Evolutionary conservation across 352 stramenopile genomes (phyloP), one percentile per base, ranked within the genome.

Genomic region (Phytophthora colocasiae): DNA sequence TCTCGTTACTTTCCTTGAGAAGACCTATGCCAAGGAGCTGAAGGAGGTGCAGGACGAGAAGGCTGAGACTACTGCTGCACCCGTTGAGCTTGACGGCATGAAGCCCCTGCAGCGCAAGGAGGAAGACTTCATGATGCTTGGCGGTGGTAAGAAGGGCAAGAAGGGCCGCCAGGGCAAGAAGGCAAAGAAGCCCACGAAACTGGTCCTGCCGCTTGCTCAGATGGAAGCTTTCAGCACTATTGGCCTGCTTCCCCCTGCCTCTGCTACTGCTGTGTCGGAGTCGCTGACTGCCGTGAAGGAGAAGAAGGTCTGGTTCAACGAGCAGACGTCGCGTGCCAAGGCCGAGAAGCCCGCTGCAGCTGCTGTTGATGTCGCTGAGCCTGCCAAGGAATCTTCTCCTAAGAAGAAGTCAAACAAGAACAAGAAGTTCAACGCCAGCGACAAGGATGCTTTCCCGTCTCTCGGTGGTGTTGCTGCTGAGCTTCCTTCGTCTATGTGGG

Each of bases 281-380:
- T 96, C 92, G 26, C 87, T 99, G 68, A 81, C 92, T 53, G 96
- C 92, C 56, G 91, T 99, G 26, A 97, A 97, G 73, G 92, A 89
- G n/a, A 98, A 98, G 90, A 99, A 99, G 80, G 68, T 86, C 26
- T 96, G 83, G 86, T 96, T 92, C 62, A 75, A 75, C 29, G 77
- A 77, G 63, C 85, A 96, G 75, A 92, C 81, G 31, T 65, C 77
- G 40, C 82, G 76, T 29, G 61, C 72, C 7, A 81, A 76, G 56
- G 47, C 63, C 10, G 78, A 80, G n/a, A 78, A 83, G 67, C 41
- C 69, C 8, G 15, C 41, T n/a, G 67, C 65, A n/a, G 36, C 45
- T 48, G 59, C 50, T 45, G 58, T 47, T 15, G 66, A 75, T 26
- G 46, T 54, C 31, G 54, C 68, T 4, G 45, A 66, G 2, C 55